phyloP scores from a whole-genome alignment of 2,329 filamentous ascomycete species.

The Albophoma yamanashiensis region DNA sequence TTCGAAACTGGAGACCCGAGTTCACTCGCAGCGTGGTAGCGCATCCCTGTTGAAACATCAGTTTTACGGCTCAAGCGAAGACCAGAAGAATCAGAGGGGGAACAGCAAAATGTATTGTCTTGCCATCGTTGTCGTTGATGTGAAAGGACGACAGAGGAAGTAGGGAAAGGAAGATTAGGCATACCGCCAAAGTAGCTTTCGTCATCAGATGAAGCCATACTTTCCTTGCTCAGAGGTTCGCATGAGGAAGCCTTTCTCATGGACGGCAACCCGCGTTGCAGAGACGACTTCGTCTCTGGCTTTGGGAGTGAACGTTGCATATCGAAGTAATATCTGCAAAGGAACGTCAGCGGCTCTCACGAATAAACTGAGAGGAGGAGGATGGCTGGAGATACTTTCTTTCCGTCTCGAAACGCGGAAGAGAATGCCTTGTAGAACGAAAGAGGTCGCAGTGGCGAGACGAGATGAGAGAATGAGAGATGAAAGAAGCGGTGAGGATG shows the following conservation, averaged over 20 bases:
- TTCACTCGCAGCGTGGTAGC: not conserved
- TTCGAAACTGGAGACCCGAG: not conserved
- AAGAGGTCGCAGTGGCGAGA: not conserved
- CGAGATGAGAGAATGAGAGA: not conserved
- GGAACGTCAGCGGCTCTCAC: not conserved
- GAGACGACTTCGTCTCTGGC: not conserved
- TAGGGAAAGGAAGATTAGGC: not conserved
- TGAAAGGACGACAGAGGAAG: not conserved
- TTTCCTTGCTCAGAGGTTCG: slow-evolving; percentile 5
- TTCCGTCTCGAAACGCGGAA: not conserved
- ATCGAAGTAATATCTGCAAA: not conserved
- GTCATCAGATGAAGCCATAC: slow-evolving; percentile 1
- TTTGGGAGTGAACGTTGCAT: not conserved
- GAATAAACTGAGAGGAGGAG: not conserved
- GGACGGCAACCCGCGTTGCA: slow-evolving; percentile 1
- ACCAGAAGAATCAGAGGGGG: not conserved
- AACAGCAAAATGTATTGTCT: not conserved
- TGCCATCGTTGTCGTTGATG: not conserved
- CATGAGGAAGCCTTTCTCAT: slow-evolving; percentile 7
- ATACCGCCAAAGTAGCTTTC: slow-evolving; percentile 1
- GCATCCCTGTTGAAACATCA: not conserved
- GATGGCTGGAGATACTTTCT: not conserved
- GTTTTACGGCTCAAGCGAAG: not conserved
- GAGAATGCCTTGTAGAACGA: not conserved
- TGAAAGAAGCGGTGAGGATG: not conserved